A percentile compares a stretch with the other conserved stretches of the same genome.
These are phyloP conservation scores for Cladosporium sp. DNA, from an alignment of 2,329 filamentous ascomycete species.

Conservation along the genomic window DNA sequence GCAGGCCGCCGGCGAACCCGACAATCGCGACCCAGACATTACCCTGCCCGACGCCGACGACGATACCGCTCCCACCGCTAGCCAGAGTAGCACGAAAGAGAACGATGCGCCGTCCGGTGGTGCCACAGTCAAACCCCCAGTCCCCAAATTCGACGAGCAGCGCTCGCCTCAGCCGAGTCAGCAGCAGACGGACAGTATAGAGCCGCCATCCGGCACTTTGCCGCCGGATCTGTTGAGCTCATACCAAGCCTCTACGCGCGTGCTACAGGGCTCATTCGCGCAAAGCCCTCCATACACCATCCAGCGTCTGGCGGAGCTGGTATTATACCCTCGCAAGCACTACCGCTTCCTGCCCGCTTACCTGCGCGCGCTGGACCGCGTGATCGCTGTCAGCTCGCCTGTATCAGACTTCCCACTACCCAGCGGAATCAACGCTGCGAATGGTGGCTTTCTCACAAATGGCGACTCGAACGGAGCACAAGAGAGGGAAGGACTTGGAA, in stretches of 20 bases:
- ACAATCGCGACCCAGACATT: slow-evolving; percentile 14
- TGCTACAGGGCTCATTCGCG: slow-evolving; percentile 53
- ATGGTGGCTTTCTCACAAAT: slow-evolving; percentile 44
- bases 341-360: slow-evolving; percentile 79
- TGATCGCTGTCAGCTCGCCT: slow-evolving; percentile 81
- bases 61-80: slow-evolving; percentile 19
- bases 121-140: slow-evolving; percentile 32
- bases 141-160: slow-evolving; percentile 36
- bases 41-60: slow-evolving; percentile 19
- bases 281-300: slow-evolving; percentile 81
- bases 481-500: slow-evolving; percentile 54
- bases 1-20: slow-evolving; percentile 27
- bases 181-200: slow-evolving; percentile 31
- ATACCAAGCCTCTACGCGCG: slow-evolving; percentile 25
- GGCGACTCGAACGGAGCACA: slow-evolving; percentile 51
- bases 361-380: slow-evolving; percentile 82
- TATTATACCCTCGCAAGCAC: slow-evolving; percentile 68
- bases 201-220: slow-evolving; percentile 42
- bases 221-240: slow-evolving; percentile 60
- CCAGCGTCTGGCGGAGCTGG: slow-evolving; percentile 82
- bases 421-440: slow-evolving; percentile 39
- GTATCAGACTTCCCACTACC: slow-evolving; percentile 78
- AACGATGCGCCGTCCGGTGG: slow-evolving; percentile 49
- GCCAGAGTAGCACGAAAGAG: slow-evolving; percentile 61
- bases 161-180: slow-evolving; percentile 32